Conservation (phyloP, 2,329 filamentous ascomycete species). For the Neofusicoccum sp. region DNA sequence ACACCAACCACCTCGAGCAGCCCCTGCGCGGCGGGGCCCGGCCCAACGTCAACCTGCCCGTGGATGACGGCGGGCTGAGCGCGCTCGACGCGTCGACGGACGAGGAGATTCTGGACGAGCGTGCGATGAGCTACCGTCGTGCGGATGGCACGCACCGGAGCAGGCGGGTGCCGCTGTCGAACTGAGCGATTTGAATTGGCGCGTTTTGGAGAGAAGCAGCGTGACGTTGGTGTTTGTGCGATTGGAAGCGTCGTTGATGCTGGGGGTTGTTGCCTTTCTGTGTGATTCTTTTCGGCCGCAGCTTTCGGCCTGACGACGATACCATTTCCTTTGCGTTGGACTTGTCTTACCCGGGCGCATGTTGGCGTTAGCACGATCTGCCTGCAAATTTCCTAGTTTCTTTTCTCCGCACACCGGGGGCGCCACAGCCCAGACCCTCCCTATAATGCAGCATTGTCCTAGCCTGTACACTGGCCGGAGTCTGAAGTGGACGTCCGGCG, state of each 20-base stretch:
- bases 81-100: constrained; percentile 32
- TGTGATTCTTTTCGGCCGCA: constrained; percentile 4
- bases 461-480: constrained; percentile 12
- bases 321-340: constrained; percentile 16
- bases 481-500: neutral
- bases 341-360: neutral
- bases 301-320: constrained; percentile 16
- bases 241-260: neutral
- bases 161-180: constrained; percentile 31
- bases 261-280: constrained; percentile 11
- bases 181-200: neutral
- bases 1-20: constrained; percentile 42
- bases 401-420: constrained; percentile 1
- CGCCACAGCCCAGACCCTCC: constrained; percentile 3
- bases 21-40: constrained; percentile 46
- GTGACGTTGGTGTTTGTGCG: neutral
- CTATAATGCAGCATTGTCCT: constrained; percentile 13
- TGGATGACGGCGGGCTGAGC: constrained; percentile 27
- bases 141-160: constrained; percentile 45
- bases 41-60: constrained; percentile 34
- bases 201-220: neutral
- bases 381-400: neutral
- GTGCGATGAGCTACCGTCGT: constrained; percentile 47
- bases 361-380: neutral
- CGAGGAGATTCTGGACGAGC: constrained; percentile 38